Conservation (phyloP, 352 stramenopile species). For the Pythium graminicola region DNA sequence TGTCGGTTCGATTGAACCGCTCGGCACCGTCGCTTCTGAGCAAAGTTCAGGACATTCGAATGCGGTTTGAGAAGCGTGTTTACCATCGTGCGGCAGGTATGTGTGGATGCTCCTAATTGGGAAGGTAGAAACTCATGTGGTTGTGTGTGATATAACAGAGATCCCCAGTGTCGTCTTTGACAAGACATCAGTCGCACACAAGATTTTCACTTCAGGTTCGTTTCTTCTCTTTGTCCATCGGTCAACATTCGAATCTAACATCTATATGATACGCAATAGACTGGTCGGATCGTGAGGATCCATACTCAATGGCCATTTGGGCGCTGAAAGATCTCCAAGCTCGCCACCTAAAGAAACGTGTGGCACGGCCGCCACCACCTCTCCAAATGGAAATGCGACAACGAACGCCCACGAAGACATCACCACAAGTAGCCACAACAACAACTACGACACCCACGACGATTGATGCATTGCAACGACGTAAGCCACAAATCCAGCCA, state of each 20-base stretch:
- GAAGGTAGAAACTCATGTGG: too few species aligned
- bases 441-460: background rate
- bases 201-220: conserved; percentile 61
- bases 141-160: too few species aligned
- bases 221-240: background rate
- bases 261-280: conserved; percentile 22
- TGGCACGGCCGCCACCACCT: background rate
- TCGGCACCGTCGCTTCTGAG: conserved; percentile 45
- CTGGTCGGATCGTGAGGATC: conserved; percentile 48
- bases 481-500: conserved; percentile 11
- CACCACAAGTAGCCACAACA: background rate
- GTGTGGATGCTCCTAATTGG: too few species aligned
- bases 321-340: conserved; percentile 34
- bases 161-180: conserved; percentile 54
- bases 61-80: conserved; percentile 37
- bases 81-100: conserved; percentile 42
- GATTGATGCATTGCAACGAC: background rate
- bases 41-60: conserved; percentile 55
- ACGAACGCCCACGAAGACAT: background rate
- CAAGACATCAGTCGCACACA: conserved; percentile 43
- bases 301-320: conserved; percentile 40
- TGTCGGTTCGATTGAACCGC: conserved; percentile 27
- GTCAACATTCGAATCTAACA: background rate
- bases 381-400: conserved; percentile 18
- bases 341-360: background rate